These are phyloP conservation scores for Fusarium sp. DNA, from an alignment of 2,329 filamentous ascomycete species.

Conservation along the genomic window DNA sequence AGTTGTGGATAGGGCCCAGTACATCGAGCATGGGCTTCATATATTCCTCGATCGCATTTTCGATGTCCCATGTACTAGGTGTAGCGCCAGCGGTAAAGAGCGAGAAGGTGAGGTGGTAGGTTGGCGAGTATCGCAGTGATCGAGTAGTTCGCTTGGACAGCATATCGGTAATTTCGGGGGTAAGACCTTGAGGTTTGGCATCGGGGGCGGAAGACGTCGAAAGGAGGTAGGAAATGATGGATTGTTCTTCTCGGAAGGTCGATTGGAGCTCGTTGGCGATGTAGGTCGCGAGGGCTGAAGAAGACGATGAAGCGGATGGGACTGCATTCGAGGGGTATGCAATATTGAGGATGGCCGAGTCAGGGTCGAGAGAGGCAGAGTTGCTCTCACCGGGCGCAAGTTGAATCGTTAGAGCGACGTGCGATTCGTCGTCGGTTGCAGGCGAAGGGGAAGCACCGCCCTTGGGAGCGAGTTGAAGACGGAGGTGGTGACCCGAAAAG, in stretches of 20 bases:
- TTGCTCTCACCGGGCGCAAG: slow-evolving; percentile 72
- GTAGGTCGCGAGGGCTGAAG: slow-evolving; percentile 79
- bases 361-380: slow-evolving; percentile 73
- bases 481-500: slow-evolving; percentile 85
- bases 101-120: slow-evolving; percentile 95
- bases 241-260: slow-evolving; percentile 88
- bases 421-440: slow-evolving; percentile 55
- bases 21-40: slow-evolving; percentile 84
- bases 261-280: slow-evolving; percentile 81
- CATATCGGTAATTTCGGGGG: slow-evolving; percentile 64
- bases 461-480: slow-evolving; percentile 55
- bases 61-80: slow-evolving; percentile 92
- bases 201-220: slow-evolving; percentile 65
- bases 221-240: slow-evolving; percentile 81
- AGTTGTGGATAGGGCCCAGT: slow-evolving; percentile 87
- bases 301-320: slow-evolving; percentile 73
- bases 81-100: slow-evolving; percentile 83
- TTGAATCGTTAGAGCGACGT: slow-evolving; percentile 75
- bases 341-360: slow-evolving; percentile 78
- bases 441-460: slow-evolving; percentile 31
- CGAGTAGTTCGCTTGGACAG: slow-evolving; percentile 79
- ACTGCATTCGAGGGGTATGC: slow-evolving; percentile 78
- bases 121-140: slow-evolving; percentile 90
- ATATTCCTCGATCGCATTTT: slow-evolving; percentile 81
- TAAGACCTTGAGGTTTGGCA: slow-evolving; percentile 57